Percentiles rank a stretch among this genome's conserved stretches.
Evolutionary conservation across 2,329 filamentous ascomycete species (phyloP).

Genomic region (Magnaporthales sp.): DNA sequence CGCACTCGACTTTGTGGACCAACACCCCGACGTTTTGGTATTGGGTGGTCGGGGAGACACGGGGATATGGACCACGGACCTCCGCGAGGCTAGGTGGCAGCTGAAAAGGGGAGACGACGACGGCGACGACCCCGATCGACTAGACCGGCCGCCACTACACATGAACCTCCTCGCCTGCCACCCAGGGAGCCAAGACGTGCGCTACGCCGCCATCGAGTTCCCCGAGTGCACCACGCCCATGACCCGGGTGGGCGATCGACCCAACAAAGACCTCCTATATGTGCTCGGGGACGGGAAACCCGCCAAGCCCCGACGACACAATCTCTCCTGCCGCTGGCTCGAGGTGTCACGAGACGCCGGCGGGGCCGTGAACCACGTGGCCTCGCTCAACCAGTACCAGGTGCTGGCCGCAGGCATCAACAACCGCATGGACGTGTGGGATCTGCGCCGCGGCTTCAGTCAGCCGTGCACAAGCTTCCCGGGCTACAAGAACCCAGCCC

Average conservation of each 20-base stretch:
- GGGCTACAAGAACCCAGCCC: constrained; percentile 39
- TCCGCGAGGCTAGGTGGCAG: constrained; percentile 20
- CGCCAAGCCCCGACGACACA: background rate
- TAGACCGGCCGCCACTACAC: background rate
- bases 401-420: constrained; percentile 44
- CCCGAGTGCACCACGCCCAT: background rate
- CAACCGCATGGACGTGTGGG: constrained; percentile 45
- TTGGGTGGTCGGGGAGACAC: constrained; percentile 40
- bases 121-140: too few species aligned
- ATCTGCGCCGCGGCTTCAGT: constrained; percentile 30
- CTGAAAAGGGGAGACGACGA: background rate
- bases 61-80: constrained; percentile 34
- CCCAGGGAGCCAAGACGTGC: background rate
- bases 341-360: constrained; percentile 23
- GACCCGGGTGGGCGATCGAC: background rate
- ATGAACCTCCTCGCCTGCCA: background rate
- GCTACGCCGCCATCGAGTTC: background rate
- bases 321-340: constrained; percentile 13
- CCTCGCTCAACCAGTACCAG: constrained; percentile 37
- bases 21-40: constrained; percentile 35
- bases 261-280: background rate
- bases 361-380: constrained; percentile 32
- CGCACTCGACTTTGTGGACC: constrained; percentile 36
- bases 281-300: background rate
- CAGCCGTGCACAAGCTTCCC: constrained; percentile 26